These are phyloP conservation scores for Solanum bukasovii DNA, from an alignment of 257 asterid genomes.

Conservation along the genomic window DNA sequence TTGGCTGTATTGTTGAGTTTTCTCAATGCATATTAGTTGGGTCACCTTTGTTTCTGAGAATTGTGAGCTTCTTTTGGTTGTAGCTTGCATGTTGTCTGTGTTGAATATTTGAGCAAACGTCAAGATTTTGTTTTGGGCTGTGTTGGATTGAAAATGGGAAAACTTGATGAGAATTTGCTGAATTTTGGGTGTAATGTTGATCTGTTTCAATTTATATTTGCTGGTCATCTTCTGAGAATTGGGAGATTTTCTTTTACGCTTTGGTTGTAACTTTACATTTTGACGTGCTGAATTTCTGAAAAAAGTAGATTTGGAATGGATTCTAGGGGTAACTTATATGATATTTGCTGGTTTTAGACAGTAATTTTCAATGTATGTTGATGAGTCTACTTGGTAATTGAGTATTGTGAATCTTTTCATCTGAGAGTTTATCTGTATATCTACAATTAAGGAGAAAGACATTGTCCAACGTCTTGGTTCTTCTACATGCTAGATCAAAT, in stretches of 20 bases:
- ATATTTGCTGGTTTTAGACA: neutral
- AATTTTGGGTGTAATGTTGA: neutral
- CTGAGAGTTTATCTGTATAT: neutral
- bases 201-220: no score
- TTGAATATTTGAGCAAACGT: no score
- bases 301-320: neutral
- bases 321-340: neutral
- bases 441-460: neutral
- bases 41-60: neutral
- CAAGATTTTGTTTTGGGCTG: no score
- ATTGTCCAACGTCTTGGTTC: neutral
- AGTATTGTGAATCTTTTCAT: neutral
- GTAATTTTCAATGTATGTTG: neutral
- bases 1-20: neutral
- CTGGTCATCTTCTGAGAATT: neutral
- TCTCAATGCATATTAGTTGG: neutral
- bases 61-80: neutral
- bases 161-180: neutral
- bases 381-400: neutral
- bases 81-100: neutral
- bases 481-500: neutral
- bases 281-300: neutral
- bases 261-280: neutral
- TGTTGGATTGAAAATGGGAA: neutral
- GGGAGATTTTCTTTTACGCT: neutral